phyloP scores from a whole-genome alignment of 257 asterid genomes.

The Ehretia macrophylla region DNA sequence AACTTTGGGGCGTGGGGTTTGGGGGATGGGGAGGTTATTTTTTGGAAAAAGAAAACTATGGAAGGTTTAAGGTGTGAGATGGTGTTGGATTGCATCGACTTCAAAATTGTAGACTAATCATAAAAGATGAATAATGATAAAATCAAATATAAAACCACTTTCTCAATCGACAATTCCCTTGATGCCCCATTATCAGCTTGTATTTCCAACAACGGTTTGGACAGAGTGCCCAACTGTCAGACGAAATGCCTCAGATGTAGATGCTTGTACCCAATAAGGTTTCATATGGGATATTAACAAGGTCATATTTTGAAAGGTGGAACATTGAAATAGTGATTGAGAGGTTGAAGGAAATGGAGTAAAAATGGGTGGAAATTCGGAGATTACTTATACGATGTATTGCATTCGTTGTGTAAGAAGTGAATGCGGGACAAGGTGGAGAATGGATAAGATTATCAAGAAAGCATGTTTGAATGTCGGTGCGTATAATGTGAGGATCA shows the following conservation, averaged over 20 bases:
- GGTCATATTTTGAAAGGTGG: conserved; percentile 66
- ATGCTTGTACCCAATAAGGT: conserved; percentile 50
- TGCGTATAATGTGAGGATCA: conserved; percentile 58
- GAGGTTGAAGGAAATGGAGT: conserved; percentile 53
- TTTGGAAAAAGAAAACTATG: too few relatives aligned
- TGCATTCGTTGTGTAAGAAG: conserved; percentile 50
- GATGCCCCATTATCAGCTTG: conserved; percentile 62
- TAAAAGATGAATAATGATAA: too few relatives aligned
- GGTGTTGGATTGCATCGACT: too few relatives aligned
- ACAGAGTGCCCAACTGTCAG: conserved; percentile 46
- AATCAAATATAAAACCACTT: too few relatives aligned
- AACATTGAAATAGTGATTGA: conserved; percentile 47
- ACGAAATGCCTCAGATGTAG: conserved; percentile 47
- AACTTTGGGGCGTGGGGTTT: too few relatives aligned
- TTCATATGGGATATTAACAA: conserved; percentile 60
- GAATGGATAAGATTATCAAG: conserved; percentile 56
- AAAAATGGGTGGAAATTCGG: conserved; percentile 41
- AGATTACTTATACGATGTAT: conserved; percentile 39
- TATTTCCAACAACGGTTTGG: conserved; percentile 34
- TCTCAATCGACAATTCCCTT: too few relatives aligned
- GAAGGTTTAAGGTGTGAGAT: too few relatives aligned
- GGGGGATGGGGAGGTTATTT: too few relatives aligned
- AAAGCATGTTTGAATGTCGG: conserved; percentile 53
- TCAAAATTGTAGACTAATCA: too few relatives aligned
- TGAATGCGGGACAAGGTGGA: conserved; percentile 52